Conservation (phyloP, 805 yeast species). For the Metschnikowia matae region DNA sequence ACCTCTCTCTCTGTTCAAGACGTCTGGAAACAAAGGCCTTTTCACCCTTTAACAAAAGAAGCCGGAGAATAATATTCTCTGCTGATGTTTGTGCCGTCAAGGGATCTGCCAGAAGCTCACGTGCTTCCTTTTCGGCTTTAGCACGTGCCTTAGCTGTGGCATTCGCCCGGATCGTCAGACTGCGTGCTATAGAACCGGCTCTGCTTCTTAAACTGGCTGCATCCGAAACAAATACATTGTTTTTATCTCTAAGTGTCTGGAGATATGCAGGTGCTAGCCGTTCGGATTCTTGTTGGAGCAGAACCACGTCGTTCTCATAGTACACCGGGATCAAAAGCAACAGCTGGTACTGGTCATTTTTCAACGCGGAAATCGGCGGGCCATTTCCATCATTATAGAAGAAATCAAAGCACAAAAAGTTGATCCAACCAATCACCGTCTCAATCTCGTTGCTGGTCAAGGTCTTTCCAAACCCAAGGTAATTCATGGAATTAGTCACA, state of each 20-base stretch:
- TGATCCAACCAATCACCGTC: constrained; percentile 67
- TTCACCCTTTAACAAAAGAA: constrained; percentile 64
- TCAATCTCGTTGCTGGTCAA: constrained; percentile 60
- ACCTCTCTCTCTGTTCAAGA: constrained; percentile 56
- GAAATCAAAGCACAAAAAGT: constrained; percentile 61
- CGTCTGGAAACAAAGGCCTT: constrained; percentile 54
- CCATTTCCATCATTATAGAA: constrained; percentile 82
- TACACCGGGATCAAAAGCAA: constrained; percentile 59
- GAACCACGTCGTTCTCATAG: constrained; percentile 49
- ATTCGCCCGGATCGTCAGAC: constrained; percentile 67
- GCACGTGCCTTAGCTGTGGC: constrained; percentile 57
- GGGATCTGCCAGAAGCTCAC: constrained; percentile 26
- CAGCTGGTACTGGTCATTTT: constrained; percentile 60
- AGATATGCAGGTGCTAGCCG: constrained; percentile 52
- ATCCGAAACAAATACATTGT: constrained; percentile 29
- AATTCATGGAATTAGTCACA: constrained; percentile 39
- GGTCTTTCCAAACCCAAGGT: constrained; percentile 51
- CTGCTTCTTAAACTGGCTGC: constrained; percentile 23
- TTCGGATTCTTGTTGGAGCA: constrained; percentile 56
- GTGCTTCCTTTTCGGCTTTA: constrained; percentile 24
- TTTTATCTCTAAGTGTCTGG: constrained; percentile 45
- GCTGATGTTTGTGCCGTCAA: constrained; percentile 39
- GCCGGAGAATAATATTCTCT: constrained; percentile 70
- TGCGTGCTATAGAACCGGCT: constrained; percentile 52
- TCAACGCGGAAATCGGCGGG: constrained; percentile 62